Conservation (phyloP, 2,329 filamentous ascomycete genomes). For the Exserohilum turcica region DNA sequence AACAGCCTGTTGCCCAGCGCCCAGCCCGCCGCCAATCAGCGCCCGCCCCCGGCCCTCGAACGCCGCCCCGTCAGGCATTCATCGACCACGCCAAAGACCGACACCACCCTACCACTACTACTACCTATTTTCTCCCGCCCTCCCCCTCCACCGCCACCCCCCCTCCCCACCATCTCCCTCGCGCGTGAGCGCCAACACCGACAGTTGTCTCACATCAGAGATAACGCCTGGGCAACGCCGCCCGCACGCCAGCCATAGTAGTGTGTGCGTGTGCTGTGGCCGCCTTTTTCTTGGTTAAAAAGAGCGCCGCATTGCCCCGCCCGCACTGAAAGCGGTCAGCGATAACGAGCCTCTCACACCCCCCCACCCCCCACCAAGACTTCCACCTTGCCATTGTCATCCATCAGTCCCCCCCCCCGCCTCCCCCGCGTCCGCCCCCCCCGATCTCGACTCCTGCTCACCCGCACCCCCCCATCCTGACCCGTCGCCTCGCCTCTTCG, state of each 20-base stretch:
- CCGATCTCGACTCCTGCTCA: slow-evolving; percentile 11
- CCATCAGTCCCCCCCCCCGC: neutral
- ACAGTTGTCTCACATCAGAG: neutral
- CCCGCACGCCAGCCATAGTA: slow-evolving; percentile 5
- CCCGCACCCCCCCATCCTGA: slow-evolving; percentile 21
- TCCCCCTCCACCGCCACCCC: neutral
- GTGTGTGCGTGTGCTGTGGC: neutral
- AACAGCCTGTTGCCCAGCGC: slow-evolving; percentile 18
- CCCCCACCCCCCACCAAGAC: slow-evolving; percentile 8
- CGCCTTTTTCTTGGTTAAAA: neutral
- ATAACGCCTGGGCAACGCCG: neutral
- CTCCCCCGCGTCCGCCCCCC: neutral
- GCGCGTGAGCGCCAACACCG: neutral
- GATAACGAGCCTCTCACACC: neutral
- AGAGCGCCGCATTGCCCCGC: slow-evolving; percentile 10
- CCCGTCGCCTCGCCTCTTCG: slow-evolving; percentile 32
- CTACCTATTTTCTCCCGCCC: neutral
- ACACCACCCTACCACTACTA: neutral
- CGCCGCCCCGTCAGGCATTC: slow-evolving; percentile 2
- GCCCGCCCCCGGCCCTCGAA: slow-evolving; percentile 20
- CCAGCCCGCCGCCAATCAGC: slow-evolving; percentile 31
- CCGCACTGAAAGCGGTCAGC: slow-evolving; percentile 18
- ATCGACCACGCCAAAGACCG: neutral
- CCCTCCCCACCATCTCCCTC: neutral
- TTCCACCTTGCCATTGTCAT: neutral